These are phyloP conservation scores for Avena insularis DNA, from an alignment of 176 grass and related monocot species.

Conservation along the genomic window DNA sequence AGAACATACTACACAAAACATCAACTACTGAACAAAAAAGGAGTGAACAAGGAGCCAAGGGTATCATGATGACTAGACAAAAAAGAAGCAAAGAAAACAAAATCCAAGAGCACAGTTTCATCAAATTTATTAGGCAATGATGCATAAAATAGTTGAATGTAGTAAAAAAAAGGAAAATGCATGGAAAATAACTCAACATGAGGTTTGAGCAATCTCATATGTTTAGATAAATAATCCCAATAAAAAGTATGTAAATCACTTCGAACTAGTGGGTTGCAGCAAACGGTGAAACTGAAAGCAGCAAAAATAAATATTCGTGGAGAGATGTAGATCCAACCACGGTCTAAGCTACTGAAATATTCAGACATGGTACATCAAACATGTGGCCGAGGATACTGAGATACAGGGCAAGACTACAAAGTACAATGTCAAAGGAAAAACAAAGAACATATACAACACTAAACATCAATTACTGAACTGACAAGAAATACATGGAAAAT, in stretches of 20 bases:
- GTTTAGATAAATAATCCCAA: neutral
- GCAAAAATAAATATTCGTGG: neutral
- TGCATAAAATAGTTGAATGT: neutral
- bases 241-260: neutral
- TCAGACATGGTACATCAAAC: neutral
- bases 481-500: slow-evolving; percentile 2
- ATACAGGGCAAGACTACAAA: neutral
- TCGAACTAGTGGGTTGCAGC: neutral
- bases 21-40: neutral
- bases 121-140: neutral
- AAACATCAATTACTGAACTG: neutral
- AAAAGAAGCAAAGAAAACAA: neutral
- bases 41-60: neutral
- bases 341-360: neutral
- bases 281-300: slow-evolving; percentile 14
- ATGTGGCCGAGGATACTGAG: neutral
- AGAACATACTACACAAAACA: neutral
- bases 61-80: neutral
- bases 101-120: neutral
- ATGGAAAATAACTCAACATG: no score
- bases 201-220: slow-evolving; percentile 14
- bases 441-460: neutral
- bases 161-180: neutral
- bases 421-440: no score
- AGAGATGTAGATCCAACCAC: no score